phyloP scores from a whole-genome alignment of 1,284 basidiomycete genomes.

The Malassezia caprae region DNA sequence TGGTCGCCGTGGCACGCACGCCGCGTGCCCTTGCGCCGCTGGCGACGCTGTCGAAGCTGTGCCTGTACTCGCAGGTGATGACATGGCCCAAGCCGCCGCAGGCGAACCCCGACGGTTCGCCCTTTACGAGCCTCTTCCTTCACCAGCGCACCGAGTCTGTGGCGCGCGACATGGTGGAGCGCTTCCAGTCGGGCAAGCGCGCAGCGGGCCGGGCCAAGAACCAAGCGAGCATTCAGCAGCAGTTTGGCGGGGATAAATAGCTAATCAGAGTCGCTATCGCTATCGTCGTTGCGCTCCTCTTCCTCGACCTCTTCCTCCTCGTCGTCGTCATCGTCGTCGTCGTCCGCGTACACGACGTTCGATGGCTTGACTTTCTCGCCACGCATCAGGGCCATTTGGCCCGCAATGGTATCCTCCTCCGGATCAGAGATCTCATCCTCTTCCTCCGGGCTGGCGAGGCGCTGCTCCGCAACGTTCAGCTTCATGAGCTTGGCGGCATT shows the following conservation, averaged over 20 bases:
- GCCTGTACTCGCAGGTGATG: constrained; percentile 28
- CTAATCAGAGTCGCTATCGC: constrained; percentile 19
- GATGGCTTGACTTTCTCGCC: constrained; percentile 68
- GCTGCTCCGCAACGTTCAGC: constrained; percentile 58
- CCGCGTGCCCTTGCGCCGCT: constrained; percentile 11
- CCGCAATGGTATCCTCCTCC: constrained; percentile 60
- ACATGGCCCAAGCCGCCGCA: constrained; percentile 35
- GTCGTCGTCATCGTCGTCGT: constrained; percentile 52
- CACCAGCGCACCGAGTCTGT: constrained; percentile 19
- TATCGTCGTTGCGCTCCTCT: constrained; percentile 13
- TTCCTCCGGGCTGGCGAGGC: constrained; percentile 19
- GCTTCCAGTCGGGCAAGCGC: constrained; percentile 33
- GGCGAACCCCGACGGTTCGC: constrained; percentile 23
- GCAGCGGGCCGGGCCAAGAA: constrained; percentile 31
- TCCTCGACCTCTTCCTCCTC: constrained; percentile 16
- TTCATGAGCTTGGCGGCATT: constrained; percentile 52
- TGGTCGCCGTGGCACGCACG: constrained; percentile 12
- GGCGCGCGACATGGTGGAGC: constrained; percentile 27
- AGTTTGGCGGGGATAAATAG: constrained; percentile 3
- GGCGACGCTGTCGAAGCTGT: constrained; percentile 22
- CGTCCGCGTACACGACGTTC: constrained; percentile 41
- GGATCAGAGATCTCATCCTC: constrained; percentile 48
- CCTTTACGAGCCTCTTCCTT: constrained; percentile 24
- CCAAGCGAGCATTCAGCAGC: constrained; percentile 23
- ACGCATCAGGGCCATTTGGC: constrained; percentile 96